Evolutionary conservation across 2,329 filamentous ascomycete species (phyloP), one percentile per base, ranked within the genome.

Genomic region (Erysiphe pulchra): DNA sequence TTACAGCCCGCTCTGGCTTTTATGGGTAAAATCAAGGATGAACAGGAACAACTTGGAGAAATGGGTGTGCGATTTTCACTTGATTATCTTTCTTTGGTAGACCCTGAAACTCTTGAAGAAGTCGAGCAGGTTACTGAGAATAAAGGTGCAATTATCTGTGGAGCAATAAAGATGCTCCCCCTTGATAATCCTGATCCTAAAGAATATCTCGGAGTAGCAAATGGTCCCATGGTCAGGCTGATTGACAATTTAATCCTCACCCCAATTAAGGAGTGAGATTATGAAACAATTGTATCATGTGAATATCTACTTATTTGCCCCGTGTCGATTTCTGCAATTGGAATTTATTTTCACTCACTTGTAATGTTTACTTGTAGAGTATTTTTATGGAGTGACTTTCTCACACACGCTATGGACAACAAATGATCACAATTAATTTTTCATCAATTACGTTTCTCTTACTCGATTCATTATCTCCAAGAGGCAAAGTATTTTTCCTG

Each of bases 21-120:
- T 2, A 61, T 75, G 1, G 63, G 69, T 14, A 56, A 62, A 3
- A 65, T 71, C 13, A 60, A 75, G 32, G 61, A 66, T 14, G 69
- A 72, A 56, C 84, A 93, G 60, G 65, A 69, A 49, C 64, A 63
- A 11, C 59, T 86, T 47, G 56, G 63, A 1, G 70, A 75, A 0
- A 49, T 55, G 39, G 63, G 84, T 43, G 80, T 76, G 2, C 63
- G 66, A 44, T 90, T 85, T 49, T 80, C 92, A 57, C 69, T 94
- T 9, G 87, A 95, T 59, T 98, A 98, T 59, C 73, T 98, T 47
- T 92, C 85, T 14, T 68, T 98, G 24, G 80, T 87, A 0, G 84
- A 95, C 55, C 81, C 84, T 1, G 75, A 83, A 9, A 80, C 77
- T 0, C 73, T 98, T 64, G 71, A 81, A 49, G 87, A 95, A 62